Conservation (phyloP, 2,329 filamentous ascomycete genomes). For the Bisporella sp. region DNA sequence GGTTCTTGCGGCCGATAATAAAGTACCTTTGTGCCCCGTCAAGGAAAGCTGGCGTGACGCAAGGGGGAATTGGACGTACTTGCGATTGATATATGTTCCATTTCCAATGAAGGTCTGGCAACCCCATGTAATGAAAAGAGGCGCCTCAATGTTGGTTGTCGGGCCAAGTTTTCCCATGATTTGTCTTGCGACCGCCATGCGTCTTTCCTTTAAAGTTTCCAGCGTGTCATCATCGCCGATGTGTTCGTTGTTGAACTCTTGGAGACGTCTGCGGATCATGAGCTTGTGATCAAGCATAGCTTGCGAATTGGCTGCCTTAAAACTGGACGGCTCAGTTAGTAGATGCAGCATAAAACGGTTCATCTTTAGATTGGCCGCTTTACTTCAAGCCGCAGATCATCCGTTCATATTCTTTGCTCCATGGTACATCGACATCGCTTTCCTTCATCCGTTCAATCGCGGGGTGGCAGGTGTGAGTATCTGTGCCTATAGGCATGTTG, state of each 20-base stretch:
- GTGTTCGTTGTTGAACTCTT: constrained; percentile 15
- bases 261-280: constrained; percentile 7
- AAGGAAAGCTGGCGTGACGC: no score
- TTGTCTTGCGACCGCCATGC: constrained; percentile 10
- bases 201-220: constrained; percentile 9
- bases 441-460: background rate
- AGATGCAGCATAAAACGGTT: background rate
- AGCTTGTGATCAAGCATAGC: constrained; percentile 5
- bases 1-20: no score
- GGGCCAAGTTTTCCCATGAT: constrained; percentile 14
- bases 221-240: constrained; percentile 12
- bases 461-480: background rate
- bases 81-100: constrained; percentile 15
- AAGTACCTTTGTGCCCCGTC: no score
- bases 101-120: constrained; percentile 18
- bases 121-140: constrained; percentile 17
- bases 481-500: background rate
- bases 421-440: constrained; percentile 4
- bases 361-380: background rate
- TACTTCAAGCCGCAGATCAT: constrained; percentile 21
- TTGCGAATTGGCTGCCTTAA: constrained; percentile 1
- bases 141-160: constrained; percentile 13
- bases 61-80: constrained; percentile 8
- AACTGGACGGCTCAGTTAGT: constrained; percentile 2
- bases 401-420: constrained; percentile 16